These are phyloP conservation scores for Solanum chilense DNA, from an alignment of 257 asterid species.

Conservation along the genomic window DNA sequence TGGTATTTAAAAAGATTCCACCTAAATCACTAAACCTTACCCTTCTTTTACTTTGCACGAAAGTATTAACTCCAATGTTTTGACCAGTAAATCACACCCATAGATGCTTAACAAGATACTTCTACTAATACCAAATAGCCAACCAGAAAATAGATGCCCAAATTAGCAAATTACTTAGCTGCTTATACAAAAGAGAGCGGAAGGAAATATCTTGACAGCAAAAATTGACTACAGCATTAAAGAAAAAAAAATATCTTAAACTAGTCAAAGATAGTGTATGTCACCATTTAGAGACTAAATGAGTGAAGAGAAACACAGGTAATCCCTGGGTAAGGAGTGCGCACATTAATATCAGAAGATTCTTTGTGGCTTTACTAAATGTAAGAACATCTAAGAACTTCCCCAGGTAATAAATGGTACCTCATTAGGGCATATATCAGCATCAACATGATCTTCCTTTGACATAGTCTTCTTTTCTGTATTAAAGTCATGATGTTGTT, in stretches of 20 bases:
- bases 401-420: neutral
- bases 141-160: neutral
- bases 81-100: neutral
- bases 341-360: neutral
- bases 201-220: neutral
- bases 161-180: neutral
- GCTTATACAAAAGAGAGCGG: neutral
- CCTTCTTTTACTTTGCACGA: neutral
- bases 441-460: neutral
- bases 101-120: neutral
- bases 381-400: neutral
- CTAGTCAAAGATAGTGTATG: neutral
- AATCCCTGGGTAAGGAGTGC: neutral
- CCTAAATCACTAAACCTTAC: neutral
- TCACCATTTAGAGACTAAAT: neutral
- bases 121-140: neutral
- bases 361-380: neutral
- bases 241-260: neutral
- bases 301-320: neutral
- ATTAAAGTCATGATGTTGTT: neutral
- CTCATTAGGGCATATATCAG: neutral
- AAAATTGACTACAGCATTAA: neutral
- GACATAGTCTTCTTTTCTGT: neutral
- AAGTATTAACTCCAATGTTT: neutral
- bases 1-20: neutral